Base-by-base conservation (phyloP, 106 monocot genomes). In the Phalaenopsis aphrodite region DNA sequence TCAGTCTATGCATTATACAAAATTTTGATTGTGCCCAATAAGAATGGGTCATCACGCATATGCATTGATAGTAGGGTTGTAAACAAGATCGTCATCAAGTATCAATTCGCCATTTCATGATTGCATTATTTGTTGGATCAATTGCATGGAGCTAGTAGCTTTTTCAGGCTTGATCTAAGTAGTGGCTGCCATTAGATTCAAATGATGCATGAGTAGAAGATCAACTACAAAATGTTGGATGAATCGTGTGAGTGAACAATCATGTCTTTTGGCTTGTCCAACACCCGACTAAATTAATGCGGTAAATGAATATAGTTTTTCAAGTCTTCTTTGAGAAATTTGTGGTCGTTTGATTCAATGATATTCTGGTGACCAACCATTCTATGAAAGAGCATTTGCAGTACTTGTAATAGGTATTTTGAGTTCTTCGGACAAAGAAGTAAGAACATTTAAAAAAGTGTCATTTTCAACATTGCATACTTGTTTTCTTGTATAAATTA, bases 11-110 rank as follows among this genome's bases (percentile, higher is more conserved):
- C 6, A 6, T 45, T 45, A 6, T 45, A 45, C 43, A 30, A 30
- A 30, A 30, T 45, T 4, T 6, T 45, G 43, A 45, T 45, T 45
- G 6, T 45, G 3, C 6, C 43, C 43, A 30, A 30, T 30, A 30
- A 30, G 30, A 72, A 81, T 55, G 75, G 75, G 2, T 57, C 58
- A 6, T 75, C 38, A 56, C 1, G 56, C 7, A 75, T 81, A 75
- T 75, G 39, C 36, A 61, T 81, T 55, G 81, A 81, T 39, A 81
- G 75, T 39, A 19, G 58, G 14, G 56, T 57, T 9, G 52, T 81
- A 1, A 81, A 81, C 12, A 81, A 81, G 61, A 81, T 75, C 43
- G 75, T 56, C 1, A 75, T 75, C 1, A 75, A 75, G 7, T 81
- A 75, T 61, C 56, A 8, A 6, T 81, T 81, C 57, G 42, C 68